phyloP scores from a whole-genome alignment of 2,329 filamentous ascomycete species.

The Raffaelea albimanens region DNA sequence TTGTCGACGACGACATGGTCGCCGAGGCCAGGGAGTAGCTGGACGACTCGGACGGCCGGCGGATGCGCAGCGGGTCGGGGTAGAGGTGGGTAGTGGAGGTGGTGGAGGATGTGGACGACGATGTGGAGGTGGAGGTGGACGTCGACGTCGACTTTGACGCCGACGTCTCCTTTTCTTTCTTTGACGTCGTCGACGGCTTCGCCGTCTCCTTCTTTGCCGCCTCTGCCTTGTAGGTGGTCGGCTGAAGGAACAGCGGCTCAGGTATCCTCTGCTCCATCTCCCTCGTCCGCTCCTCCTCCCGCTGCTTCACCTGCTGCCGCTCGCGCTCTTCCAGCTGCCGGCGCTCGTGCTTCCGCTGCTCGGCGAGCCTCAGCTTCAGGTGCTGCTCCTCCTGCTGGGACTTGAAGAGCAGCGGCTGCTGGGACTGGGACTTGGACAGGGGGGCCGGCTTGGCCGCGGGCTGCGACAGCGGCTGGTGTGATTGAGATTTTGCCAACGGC shows the following conservation, averaged over 20 bases:
- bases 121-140: background rate
- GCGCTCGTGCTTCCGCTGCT: too few relatives aligned
- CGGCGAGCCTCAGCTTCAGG: background rate
- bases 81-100: background rate
- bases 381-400: background rate
- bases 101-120: background rate
- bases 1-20: too few relatives aligned
- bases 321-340: too few relatives aligned
- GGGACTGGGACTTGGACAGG: background rate
- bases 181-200: too few relatives aligned
- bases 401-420: background rate
- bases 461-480: background rate
- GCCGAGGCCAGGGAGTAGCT: too few relatives aligned
- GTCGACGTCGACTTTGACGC: background rate
- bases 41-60: background rate
- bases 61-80: slow-evolving; percentile 6
- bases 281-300: too few relatives aligned
- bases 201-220: too few relatives aligned
- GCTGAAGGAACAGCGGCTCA: too few relatives aligned
- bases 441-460: background rate
- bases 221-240: too few relatives aligned
- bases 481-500: background rate
- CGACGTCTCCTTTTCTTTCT: background rate
- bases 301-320: too few relatives aligned
- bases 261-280: too few relatives aligned